Conservation (phyloP, 352 stramenopile species). For the Albugo laibachii region DNA sequence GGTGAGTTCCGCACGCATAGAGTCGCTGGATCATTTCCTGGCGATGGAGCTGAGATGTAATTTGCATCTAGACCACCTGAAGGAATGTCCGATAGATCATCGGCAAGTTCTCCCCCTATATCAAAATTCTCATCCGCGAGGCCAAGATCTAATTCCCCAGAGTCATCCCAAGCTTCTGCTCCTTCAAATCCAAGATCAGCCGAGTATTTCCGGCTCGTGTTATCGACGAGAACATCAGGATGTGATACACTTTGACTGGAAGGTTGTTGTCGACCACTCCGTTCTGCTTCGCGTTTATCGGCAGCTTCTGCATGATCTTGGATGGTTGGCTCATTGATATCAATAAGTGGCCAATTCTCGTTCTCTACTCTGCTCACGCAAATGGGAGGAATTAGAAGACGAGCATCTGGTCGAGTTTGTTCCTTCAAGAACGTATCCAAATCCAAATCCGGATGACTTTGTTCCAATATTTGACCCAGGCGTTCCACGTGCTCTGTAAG, state of each 20-base stretch:
- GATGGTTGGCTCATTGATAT: slow-evolving; percentile 83
- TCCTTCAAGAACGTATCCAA: slow-evolving; percentile 36
- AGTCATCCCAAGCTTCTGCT: slow-evolving; percentile 56
- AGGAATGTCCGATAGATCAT: slow-evolving; percentile 45
- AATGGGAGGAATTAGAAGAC: slow-evolving; percentile 85
- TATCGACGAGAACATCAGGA: slow-evolving; percentile 14
- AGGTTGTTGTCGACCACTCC: slow-evolving; percentile 37
- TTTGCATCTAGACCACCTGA: slow-evolving; percentile 11
- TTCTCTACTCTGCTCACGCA: slow-evolving; percentile 83
- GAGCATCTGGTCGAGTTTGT: slow-evolving; percentile 41
- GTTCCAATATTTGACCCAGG: slow-evolving; percentile 82
- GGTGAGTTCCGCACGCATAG: slow-evolving; percentile 94
- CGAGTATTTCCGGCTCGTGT: slow-evolving; percentile 36
- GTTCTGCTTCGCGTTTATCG: slow-evolving; percentile 60
- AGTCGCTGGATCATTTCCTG: slow-evolving; percentile 73
- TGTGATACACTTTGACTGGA: slow-evolving; percentile 3
- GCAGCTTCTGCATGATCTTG: slow-evolving; percentile 62
- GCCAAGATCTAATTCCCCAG: slow-evolving; percentile 54
- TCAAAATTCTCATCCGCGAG: slow-evolving; percentile 35
- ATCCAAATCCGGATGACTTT: slow-evolving; percentile 69
- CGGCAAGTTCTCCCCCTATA: slow-evolving; percentile 10
- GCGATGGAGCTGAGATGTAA: slow-evolving; percentile 83
- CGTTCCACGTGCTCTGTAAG: slow-evolving; percentile 88
- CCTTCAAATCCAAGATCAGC: slow-evolving; percentile 58
- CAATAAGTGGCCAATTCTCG: slow-evolving; percentile 96